These are phyloP conservation scores for Balakata baccata DNA, from an alignment of 345 rosid genomes.

Conservation along the genomic window DNA sequence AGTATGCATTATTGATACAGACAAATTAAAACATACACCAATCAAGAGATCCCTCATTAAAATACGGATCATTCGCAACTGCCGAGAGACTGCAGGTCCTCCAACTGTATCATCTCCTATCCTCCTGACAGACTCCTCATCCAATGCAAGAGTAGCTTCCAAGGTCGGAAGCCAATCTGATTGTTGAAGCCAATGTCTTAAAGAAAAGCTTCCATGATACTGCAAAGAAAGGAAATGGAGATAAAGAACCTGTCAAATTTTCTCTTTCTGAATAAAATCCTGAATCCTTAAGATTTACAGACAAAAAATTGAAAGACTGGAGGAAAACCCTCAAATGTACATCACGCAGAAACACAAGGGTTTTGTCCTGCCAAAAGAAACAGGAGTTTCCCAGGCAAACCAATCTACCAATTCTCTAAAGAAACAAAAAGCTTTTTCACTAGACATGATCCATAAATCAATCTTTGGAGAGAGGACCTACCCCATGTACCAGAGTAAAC, in stretches of 20 bases:
- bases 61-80: conserved; percentile 67
- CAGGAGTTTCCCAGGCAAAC: too few relatives aligned
- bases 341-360: too few relatives aligned
- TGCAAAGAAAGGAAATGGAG: conserved; percentile 25
- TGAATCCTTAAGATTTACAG: neutral
- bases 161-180: conserved; percentile 94
- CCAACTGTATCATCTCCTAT: conserved; percentile 95
- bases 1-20: neutral
- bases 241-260: neutral
- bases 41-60: conserved; percentile 90
- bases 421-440: too few relatives aligned
- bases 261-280: neutral
- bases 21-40: conserved; percentile 55
- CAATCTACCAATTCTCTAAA: too few relatives aligned
- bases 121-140: conserved; percentile 77
- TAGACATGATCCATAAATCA: too few relatives aligned
- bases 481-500: conserved; percentile 86
- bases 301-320: neutral
- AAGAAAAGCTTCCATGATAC: conserved; percentile 94
- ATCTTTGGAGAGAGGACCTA: conserved; percentile 20
- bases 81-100: conserved; percentile 92
- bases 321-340: too few relatives aligned
- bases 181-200: conserved; percentile 94
- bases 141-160: conserved; percentile 91
- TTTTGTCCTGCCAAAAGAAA: too few relatives aligned